These are phyloP conservation scores for Viola pubescens DNA, from an alignment of 441 rosid species.

Conservation along the genomic window DNA sequence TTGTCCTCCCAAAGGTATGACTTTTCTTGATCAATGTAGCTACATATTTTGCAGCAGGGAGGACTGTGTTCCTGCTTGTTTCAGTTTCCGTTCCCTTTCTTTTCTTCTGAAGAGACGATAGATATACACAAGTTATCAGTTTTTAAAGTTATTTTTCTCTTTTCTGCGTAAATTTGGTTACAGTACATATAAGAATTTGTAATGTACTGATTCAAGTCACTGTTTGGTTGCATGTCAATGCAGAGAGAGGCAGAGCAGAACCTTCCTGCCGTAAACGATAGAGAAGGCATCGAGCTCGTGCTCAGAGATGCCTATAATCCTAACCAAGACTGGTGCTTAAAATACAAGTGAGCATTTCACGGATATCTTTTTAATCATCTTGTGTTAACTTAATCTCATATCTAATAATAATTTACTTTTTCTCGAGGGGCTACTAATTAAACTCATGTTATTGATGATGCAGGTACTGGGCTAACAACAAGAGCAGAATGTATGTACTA, in stretches of 20 bases:
- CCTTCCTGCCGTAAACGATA: slow-evolving; percentile 49
- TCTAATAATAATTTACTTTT: too few relatives aligned
- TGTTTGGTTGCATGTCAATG: slow-evolving; percentile 12
- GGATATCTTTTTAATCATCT: not conserved
- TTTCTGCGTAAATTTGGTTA: slow-evolving; percentile 5
- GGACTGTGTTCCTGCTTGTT: slow-evolving; percentile 8
- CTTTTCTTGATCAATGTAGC: slow-evolving; percentile 9
- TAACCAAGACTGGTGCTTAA: slow-evolving; percentile 42
- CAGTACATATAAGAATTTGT: not conserved
- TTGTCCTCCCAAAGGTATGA: slow-evolving; percentile 67
- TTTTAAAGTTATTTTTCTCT: not conserved
- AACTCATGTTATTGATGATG: slow-evolving; percentile 9
- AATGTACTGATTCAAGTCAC: not conserved
- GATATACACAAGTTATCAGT: not conserved
- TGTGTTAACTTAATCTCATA: not conserved
- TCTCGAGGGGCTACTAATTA: not conserved
- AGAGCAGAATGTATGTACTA: slow-evolving; percentile 82
- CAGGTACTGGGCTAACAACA: slow-evolving; percentile 78
- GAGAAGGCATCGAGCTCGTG: slow-evolving; percentile 49
- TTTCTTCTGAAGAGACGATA: slow-evolving; percentile 10
- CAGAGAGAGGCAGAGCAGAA: slow-evolving; percentile 69
- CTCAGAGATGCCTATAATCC: slow-evolving; percentile 39
- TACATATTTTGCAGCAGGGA: slow-evolving; percentile 3
- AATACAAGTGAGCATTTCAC: slow-evolving; percentile 50
- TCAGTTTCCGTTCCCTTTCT: slow-evolving; percentile 13